Base-by-base conservation (phyloP, 1,139 yeast species). In the Yamadazyma mexicana region DNA sequence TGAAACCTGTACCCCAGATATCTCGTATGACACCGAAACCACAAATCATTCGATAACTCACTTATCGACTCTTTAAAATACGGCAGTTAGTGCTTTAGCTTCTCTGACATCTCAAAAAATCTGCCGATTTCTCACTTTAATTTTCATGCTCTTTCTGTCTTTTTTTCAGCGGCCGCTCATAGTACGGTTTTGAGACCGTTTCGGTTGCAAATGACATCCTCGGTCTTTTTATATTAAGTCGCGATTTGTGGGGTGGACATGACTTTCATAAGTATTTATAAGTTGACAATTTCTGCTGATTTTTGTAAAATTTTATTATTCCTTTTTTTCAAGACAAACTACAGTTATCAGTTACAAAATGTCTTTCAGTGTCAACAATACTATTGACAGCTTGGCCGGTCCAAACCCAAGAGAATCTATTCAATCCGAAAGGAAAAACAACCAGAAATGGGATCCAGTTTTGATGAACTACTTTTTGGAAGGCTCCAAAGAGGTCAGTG, bases 381-480 rank as follows among this genome's bases (percentile, higher is more conserved):
- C 51, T 16, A 48, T 54, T 15, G 51, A 49, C 25, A 44, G 58
- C 12, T 26, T 40, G 4, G 39, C 41, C 20, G 56, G 55, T 22
- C 77, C 77, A 14, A 58, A 66, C 40, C 75, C 77, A 11, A 62
- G 61, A 16, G 59, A 55, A 17, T 49, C 56, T 25, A 68, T 73
- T 43, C 55, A 59, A 50, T 44, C 48, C 12, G 77, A 71, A 48
- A 55, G 78, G 43, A 47, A 54, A n/a, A 33, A 42, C 16, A 48
- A 47, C 28, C 58, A 62, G 17, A 54, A 56, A 31, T 72, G 73
- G 51, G 70, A 73, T 49, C 61, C 70, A 16, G 63, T 64, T 40
- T 55, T 59, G 36, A 72, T 75, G 79, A 73, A 73, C 50, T 55
- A 61, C 36, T 75, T 74, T 47, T 58, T 75, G 45, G 80, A 75